Evolutionary conservation across 1,139 yeast species (phyloP).

Genomic region (Suhomyces panamericanus): DNA sequence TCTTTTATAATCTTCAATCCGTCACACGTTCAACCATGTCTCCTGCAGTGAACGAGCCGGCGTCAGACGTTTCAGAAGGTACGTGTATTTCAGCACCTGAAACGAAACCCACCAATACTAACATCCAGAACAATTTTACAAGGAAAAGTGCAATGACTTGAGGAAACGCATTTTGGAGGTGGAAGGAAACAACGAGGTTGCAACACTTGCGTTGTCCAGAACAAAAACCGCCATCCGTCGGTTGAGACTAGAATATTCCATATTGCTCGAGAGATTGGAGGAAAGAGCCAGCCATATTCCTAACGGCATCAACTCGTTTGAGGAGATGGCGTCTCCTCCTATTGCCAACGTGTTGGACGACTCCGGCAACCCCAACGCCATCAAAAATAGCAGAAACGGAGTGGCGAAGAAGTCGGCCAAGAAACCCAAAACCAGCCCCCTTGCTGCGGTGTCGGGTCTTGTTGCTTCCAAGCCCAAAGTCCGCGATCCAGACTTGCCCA

Average conservation of each 20-base stretch:
- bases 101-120: neutral
- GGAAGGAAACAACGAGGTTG: conserved; percentile 76
- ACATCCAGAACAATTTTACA: conserved; percentile 42
- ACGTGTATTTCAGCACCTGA: neutral
- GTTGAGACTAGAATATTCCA: conserved; percentile 76
- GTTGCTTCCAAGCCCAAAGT: conserved; percentile 29
- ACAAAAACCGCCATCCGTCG: conserved; percentile 78
- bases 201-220: conserved; percentile 76
- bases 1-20: neutral
- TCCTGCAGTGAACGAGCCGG: conserved; percentile 1
- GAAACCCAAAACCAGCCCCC: conserved; percentile 16
- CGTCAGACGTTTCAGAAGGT: conserved; percentile 1
- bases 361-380: conserved; percentile 23
- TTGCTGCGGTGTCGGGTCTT: conserved; percentile 7
- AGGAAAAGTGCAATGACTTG: conserved; percentile 69
- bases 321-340: conserved; percentile 48
- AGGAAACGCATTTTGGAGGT: conserved; percentile 71
- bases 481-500: conserved; percentile 83
- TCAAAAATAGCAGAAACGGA: conserved; percentile 26
- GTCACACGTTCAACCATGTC: neutral
- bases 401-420: conserved; percentile 24
- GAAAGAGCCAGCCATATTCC: conserved; percentile 45
- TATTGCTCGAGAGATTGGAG: conserved; percentile 79
- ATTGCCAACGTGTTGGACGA: conserved; percentile 40
- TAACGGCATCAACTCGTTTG: conserved; percentile 31